phyloP scores from a whole-genome alignment of 345 rosid species.

The Murraya koenigii region DNA sequence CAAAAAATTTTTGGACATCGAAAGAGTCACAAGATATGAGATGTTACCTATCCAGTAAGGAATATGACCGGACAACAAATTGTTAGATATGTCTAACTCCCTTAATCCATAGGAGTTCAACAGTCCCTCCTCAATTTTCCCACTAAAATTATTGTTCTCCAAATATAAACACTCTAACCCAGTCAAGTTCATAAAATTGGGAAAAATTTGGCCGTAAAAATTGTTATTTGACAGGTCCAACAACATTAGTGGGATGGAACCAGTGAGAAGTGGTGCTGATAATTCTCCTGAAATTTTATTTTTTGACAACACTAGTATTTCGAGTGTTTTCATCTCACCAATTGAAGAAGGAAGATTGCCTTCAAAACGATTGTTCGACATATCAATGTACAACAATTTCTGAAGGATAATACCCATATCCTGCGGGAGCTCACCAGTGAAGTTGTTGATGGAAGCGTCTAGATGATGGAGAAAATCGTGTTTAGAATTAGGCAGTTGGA shows the following conservation, averaged over 20 bases:
- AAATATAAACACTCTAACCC: neutral
- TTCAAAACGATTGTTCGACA: neutral
- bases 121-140: neutral
- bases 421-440: too few relatives aligned
- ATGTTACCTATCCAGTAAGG: neutral
- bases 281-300: neutral
- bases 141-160: neutral
- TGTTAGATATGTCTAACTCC: neutral
- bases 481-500: neutral
- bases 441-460: too few relatives aligned
- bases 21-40: neutral
- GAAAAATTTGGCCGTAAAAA: neutral
- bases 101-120: fast-evolving
- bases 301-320: neutral
- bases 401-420: too few relatives aligned
- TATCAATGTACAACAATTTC: too few relatives aligned
- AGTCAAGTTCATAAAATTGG: neutral
- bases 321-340: neutral
- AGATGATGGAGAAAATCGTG: neutral
- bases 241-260: neutral
- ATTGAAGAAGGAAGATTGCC: neutral
- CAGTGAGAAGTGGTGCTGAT: neutral
- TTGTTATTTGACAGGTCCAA: neutral
- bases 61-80: neutral
- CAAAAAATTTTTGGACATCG: neutral